Conservation (phyloP, 441 rosid genomes). For the Biscutella laevigata region DNA sequence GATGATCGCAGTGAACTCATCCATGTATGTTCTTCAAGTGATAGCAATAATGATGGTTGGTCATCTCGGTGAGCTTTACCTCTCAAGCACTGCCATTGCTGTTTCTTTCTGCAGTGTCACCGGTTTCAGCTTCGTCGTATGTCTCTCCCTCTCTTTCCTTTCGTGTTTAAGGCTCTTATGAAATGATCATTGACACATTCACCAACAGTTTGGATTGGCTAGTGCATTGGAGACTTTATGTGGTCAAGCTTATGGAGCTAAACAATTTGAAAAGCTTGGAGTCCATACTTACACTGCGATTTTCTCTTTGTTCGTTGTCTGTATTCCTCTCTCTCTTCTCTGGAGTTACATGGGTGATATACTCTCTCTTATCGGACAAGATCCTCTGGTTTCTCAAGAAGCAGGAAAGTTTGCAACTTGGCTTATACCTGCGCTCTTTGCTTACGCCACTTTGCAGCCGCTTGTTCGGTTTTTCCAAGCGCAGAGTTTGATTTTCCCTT, state of each 20-base stretch:
- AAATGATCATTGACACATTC: no score
- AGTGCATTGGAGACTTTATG: slow-evolving; percentile 67
- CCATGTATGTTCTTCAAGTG: slow-evolving; percentile 44
- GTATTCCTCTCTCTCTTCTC: slow-evolving; percentile 42
- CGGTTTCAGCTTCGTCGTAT: slow-evolving; percentile 49
- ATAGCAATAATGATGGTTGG: slow-evolving; percentile 54
- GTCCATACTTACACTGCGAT: slow-evolving; percentile 52
- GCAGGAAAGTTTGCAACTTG: slow-evolving; percentile 50
- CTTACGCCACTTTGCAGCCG: slow-evolving; percentile 51
- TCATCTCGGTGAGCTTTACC: slow-evolving; percentile 52
- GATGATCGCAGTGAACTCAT: slow-evolving; percentile 44
- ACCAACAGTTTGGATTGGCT: slow-evolving; percentile 74
- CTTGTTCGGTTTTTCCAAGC: slow-evolving; percentile 49
- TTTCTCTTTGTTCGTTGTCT: slow-evolving; percentile 35
- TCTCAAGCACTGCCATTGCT: slow-evolving; percentile 59
- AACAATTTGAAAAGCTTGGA: slow-evolving; percentile 50
- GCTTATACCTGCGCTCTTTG: slow-evolving; percentile 65
- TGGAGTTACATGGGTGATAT: slow-evolving; percentile 60
- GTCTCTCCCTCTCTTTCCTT: background rate
- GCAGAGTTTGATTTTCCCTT: slow-evolving; percentile 55
- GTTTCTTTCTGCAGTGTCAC: slow-evolving; percentile 52
- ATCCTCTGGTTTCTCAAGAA: slow-evolving; percentile 51
- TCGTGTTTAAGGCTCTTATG: no score
- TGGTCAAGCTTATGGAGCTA: slow-evolving; percentile 82
- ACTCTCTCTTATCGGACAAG: slow-evolving; percentile 52